Evolutionary conservation across 2,329 filamentous ascomycete species (phyloP), one percentile per base, ranked within the genome.

Genomic region (Penicillium vulpinum): DNA sequence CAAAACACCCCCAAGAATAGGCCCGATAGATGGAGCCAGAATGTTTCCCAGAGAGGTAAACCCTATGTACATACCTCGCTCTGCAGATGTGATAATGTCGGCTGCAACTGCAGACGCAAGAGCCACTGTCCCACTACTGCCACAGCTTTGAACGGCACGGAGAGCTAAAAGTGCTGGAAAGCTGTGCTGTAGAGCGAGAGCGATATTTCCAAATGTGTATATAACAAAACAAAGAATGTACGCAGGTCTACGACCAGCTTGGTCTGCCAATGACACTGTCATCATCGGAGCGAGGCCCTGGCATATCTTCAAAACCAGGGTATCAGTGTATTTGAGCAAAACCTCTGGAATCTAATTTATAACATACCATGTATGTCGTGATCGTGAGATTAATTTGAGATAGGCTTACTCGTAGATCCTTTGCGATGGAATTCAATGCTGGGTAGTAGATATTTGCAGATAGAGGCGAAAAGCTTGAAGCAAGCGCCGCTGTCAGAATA

Each of bases 241-340:
- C 1, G 78, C 77, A 9, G 79, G 78, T 43, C 80, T 71, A 29
- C 80, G 73, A 15, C 80, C 80, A 24, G 73, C 72, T 56, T 73
- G 75, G 60, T 82, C 80, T 8, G 79, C 76, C 11, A 81, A 68
- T 13, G 76, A 77, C 2, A 79, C 79, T 56, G 79, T 75, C 4
- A 82, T 68, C 35, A 78, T 75, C 13, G 80, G 80, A 5, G 78
- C 77, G 22, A 84, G 70, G 9, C 78, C 81, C 71, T 84, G 81
- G 21, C 78, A 75, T 54, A 82, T 76, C 75, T 75, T 43, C 7
- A 18, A 3, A 11, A 5, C 1, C 6, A 33, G 15, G 1, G 5
- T 39, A 0, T 28, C 2, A 48, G 44, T 35, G 13, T 8, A 28
- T 31, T 15, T 6, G 7, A 7, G 1, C 4, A 8, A 1, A 11